Evolutionary conservation across 2,329 filamentous ascomycete genomes (phyloP), one percentile per base, ranked within the genome.

Genomic region (Penicillium polonicum): DNA sequence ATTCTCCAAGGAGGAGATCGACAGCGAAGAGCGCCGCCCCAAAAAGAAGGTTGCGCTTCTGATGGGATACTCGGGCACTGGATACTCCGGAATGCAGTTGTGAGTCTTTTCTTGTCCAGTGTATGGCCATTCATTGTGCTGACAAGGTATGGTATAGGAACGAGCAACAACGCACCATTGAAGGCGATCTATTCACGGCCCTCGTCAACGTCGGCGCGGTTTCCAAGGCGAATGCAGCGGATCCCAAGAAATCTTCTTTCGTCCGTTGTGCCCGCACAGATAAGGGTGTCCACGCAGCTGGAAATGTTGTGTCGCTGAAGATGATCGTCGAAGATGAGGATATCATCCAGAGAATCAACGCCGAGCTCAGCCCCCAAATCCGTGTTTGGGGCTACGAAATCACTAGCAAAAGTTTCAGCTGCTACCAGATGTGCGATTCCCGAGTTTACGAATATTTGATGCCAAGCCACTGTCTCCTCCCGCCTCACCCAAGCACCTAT

Each of bases 21-120:
- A 89, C 13, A 86, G 87, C 46, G 94, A 99, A 74, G 88, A 88
- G 72, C 87, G 93, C 63, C 86, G 87, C 56, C 94, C 94, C 25
- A 99, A 99, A 83, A 88, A 90, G 75, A 99, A 99, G 80, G 93
- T 97, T 49, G 94, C 93, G 41, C 92, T 99, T 33, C 80, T 97
- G 80, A 88, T 99, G 67, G 94, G 94, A 17, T 99, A 99, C 75
- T 92, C 92, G 6, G 94, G 94, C 49, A 96, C 91, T 10, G 94
- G 94, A 17, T 99, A 99, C 81, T 92, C 91, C 78, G 94, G 94
- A 69, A 95, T 99, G 88, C 94, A 99, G 78, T 89, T 99, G 77
- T 80, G 66, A 52, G 74, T 52, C 5, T 55, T 39, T 21, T 5
- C 23, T 42, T 38, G 27, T 43, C 8, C 17, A 8, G 21, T 15